These are phyloP conservation scores for Tubosaeta sp. DNA, from an alignment of 768 basidiomycete species.

Conservation along the genomic window DNA sequence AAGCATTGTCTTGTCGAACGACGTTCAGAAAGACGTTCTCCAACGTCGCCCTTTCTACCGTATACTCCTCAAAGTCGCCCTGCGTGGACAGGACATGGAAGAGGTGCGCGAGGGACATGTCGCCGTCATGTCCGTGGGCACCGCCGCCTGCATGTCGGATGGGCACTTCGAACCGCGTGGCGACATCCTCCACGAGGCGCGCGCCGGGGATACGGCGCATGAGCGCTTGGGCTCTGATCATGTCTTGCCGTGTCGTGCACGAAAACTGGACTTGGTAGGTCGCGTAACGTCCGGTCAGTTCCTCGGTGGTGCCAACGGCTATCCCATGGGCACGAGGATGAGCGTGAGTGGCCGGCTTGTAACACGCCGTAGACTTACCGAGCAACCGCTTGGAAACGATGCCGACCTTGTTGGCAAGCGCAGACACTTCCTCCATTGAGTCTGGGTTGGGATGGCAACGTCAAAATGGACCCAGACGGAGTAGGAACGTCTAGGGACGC, in stretches of 20 bases:
- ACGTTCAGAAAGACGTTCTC: constrained; percentile 74
- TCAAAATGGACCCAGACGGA: background rate
- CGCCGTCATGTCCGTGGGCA: background rate
- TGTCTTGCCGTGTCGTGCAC: constrained; percentile 59
- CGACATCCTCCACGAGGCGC: constrained; percentile 66
- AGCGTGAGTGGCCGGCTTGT: background rate
- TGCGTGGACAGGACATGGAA: constrained; percentile 53
- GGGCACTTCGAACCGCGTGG: constrained; percentile 72
- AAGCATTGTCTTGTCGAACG: constrained; percentile 55
- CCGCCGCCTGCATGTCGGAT: constrained; percentile 26
- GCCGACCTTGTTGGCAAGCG: constrained; percentile 70
- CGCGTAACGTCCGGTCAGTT: constrained; percentile 64
- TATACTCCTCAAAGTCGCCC: constrained; percentile 59
- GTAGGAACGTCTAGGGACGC: constrained; percentile 18
- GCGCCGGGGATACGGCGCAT: constrained; percentile 63
- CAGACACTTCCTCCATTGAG: constrained; percentile 83
- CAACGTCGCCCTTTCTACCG: constrained; percentile 64
- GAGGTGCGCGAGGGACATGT: constrained; percentile 51
- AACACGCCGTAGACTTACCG: constrained; percentile 35
- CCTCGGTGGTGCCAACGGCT: constrained; percentile 66
- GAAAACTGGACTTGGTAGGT: constrained; percentile 76
- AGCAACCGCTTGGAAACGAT: constrained; percentile 70
- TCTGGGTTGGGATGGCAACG: constrained; percentile 35
- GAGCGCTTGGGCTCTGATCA: constrained; percentile 49
- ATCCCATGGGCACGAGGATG: background rate